phyloP scores from a whole-genome alignment of 1,284 basidiomycete genomes.

The Cutaneotrichosporon curvatum region DNA sequence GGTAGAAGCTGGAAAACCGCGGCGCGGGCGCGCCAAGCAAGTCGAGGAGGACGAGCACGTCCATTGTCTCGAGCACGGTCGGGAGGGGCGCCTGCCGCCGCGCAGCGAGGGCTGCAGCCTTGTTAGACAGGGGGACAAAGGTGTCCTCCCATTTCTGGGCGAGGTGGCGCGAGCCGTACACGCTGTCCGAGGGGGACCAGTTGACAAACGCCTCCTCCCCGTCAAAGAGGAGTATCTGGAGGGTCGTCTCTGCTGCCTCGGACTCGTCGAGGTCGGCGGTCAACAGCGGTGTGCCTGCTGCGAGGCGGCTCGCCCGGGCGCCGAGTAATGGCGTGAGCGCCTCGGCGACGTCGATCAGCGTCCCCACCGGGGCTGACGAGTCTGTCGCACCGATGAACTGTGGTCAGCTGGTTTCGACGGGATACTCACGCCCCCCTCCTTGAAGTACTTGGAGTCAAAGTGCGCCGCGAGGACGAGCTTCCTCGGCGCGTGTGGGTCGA shows the following conservation, averaged over 20 bases:
- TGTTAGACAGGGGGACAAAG: constrained; percentile 51
- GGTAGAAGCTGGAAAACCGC: constrained; percentile 66
- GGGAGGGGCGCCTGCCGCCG: constrained; percentile 55
- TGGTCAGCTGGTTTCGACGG: not conserved
- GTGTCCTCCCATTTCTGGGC: constrained; percentile 71
- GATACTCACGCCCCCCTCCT: constrained; percentile 28
- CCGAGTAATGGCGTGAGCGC: constrained; percentile 65
- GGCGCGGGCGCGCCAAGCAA: constrained; percentile 71
- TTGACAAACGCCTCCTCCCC: constrained; percentile 92
- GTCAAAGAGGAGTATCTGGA: constrained; percentile 96
- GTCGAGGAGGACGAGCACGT: constrained; percentile 84
- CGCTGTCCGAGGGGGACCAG: constrained; percentile 85
- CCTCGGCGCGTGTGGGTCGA: constrained; percentile 72
- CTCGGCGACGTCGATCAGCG: constrained; percentile 84
- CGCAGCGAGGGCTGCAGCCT: constrained; percentile 32
- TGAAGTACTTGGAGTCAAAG: constrained; percentile 90
- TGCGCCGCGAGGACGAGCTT: constrained; percentile 87
- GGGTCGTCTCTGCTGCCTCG: constrained; percentile 68
- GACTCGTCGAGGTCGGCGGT: constrained; percentile 55
- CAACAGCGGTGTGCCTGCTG: constrained; percentile 42
- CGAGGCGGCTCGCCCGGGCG: constrained; percentile 54
- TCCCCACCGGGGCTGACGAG: constrained; percentile 89
- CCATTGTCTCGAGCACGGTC: constrained; percentile 69
- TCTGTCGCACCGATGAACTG: constrained; percentile 97
- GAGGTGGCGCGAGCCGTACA: constrained; percentile 88